Evolutionary conservation across 2,329 filamentous ascomycete species (phyloP), one percentile per base, ranked within the genome.

Genomic region (Aspergillus sp.): DNA sequence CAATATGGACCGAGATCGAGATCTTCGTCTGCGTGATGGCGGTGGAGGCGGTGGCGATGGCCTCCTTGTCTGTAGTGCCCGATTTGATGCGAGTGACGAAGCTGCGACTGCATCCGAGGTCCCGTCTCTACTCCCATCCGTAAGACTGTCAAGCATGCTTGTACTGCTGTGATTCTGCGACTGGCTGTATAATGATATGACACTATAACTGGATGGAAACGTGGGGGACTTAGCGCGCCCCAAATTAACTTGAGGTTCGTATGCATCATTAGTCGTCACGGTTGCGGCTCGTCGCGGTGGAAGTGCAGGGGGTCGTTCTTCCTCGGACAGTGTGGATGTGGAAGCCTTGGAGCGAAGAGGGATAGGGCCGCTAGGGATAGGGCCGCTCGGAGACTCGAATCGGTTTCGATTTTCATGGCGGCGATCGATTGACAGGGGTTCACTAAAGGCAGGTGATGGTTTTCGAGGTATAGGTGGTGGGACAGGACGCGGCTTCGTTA

Each of bases 21-120:
- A 72, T 43, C 73, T 70, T 27, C 70, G 68, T 50, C 76, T 73
- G 45, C 71, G 72, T 37, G 69, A 70, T 15, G 75, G 76, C 15
- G 75, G 75, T 23, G 72, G 71, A 1, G 74, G 70, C 12, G 77
- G 76, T 14, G 73, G 68, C 8, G 64, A 60, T 47, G 27, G 27
- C 27, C 66, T 75, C n/a, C 67, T 68, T 19, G 74, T 67, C 12
- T 77, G 76, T 12, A 74, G 70, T 33, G 73, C 74, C 47, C 73
- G 73, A 7, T 71, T 68, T 39, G 78, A 78, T 55, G 78, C 78
- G 3, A 80, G 62, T 35, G 78, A 80, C 11, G 78, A 79, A 17
- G 78, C 78, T 17, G 79, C 74, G 60, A 81, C 77, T 27, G 78
- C 78, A 66, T 79, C 73, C 14, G 77, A 78, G 3, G 78, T 70